Conservation (phyloP, 2,329 filamentous ascomycete species). For the Acephala macrosclerotiorum region DNA sequence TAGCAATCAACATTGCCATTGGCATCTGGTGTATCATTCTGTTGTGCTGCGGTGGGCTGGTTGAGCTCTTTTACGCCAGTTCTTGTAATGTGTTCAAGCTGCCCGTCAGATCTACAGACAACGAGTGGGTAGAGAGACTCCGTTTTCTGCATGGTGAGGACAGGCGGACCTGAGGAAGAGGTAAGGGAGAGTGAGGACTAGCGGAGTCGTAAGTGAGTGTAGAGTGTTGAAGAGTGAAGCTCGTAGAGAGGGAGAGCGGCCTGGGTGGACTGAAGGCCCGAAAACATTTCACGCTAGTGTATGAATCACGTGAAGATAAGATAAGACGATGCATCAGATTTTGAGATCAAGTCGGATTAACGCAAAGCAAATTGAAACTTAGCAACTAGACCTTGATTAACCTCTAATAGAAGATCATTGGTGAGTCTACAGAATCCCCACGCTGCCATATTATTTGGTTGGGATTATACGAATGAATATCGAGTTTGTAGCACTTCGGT, state of each 20-base stretch:
- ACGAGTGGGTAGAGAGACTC: slow-evolving; percentile 37
- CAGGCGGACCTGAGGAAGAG: not conserved
- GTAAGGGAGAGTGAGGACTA: too few species aligned
- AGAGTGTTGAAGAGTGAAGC: not conserved
- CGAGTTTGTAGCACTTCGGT: too few species aligned
- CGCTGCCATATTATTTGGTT: too few species aligned
- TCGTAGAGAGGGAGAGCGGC: not conserved
- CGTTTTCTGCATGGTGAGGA: slow-evolving; percentile 24
- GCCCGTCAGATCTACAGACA: slow-evolving; percentile 41
- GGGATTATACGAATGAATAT: too few species aligned
- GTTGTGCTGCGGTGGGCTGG: slow-evolving; percentile 57
- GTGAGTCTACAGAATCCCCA: too few species aligned
- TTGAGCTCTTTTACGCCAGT: slow-evolving; percentile 50
- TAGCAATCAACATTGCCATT: slow-evolving; percentile 63
- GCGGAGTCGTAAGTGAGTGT: not conserved
- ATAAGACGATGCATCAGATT: not conserved
- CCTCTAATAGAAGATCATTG: too few species aligned
- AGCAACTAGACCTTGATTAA: too few species aligned
- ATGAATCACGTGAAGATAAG: not conserved
- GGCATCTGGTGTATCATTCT: slow-evolving; percentile 58
- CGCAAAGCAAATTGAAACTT: too few species aligned
- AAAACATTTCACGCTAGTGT: not conserved
- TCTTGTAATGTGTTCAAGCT: slow-evolving; percentile 33
- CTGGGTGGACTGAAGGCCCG: not conserved
- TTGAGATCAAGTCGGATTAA: too few species aligned